Base-by-base conservation (phyloP, 2,329 filamentous ascomycete species). In the Dothideomycetes sp. region DNA sequence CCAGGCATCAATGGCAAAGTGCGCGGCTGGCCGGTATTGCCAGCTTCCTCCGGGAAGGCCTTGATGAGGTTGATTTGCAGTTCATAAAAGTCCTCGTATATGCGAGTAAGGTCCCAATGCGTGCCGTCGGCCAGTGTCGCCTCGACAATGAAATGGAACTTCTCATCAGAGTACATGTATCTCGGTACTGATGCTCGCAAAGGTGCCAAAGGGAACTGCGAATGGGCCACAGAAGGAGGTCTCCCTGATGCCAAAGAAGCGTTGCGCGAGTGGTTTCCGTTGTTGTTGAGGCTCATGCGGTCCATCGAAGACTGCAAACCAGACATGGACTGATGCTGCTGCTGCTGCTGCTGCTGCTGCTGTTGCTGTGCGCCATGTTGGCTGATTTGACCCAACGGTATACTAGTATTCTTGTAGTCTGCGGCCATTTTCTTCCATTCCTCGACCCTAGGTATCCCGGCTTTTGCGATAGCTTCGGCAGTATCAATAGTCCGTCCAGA, bases 401-500 rank as follows among this genome's bases (percentile, higher is more conserved):
- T 96, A 64, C 91, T 96, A 61, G 88, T 94, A 60, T 96, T 95
- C 70, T 98, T 98, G 66, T 98, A 98, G 49, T 95, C 89, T 42
- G 89, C 89, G 1, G 91, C 88, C 86, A 95, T 95, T 66, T 93
- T 94, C 70, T 98, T 98, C 91, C 91, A 98, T 55, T 98, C 91
- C 58, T 98, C 91, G 3, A 98, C 91, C 54, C 81, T 82, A 10
- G 91, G 91, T 6, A 98, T 88, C 15, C 89, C 88, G 2, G 91
- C 91, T 52, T 81, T 80, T 53, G 78, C 77, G 42, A 98, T 85
- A 1, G 91, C 89, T 20, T 88, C 88, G 18, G 84, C 71, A 0
- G 89, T 78, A 60, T 96, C 86, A 1, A 95, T 86, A 1, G 88
- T 74, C 51, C 84, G 77, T 36, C 89, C 87, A 1, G 84, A 87